Evolutionary conservation across 2,329 filamentous ascomycete species (phyloP), one percentile per base, ranked within the genome.

Genomic region (Coniochaeta prunicola): DNA sequence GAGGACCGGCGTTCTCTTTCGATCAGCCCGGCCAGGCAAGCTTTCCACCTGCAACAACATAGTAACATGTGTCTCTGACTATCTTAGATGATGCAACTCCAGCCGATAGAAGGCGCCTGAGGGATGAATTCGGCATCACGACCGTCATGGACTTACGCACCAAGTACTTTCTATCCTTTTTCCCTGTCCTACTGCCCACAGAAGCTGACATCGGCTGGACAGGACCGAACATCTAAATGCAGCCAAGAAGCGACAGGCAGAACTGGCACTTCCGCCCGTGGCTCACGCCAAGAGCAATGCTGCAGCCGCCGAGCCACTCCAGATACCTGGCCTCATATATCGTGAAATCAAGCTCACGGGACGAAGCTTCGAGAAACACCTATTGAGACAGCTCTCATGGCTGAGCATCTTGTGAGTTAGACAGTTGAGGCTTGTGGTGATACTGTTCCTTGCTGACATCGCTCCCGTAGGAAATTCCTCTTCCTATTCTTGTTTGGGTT

Each of bases 111-210:
- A 69, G 76, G 34, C 74, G 77, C 33, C 78, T 96, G 12, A 72
- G 76, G 10, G 73, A 85, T 8, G 79, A 84, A 33, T 80, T 87
- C 64, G 79, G 82, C 24, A 82, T 96, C 63, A 83, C 80, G 64
- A 90, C 86, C 2, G 82, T 96, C 42, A 81, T 96, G 60, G 92
- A 96, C 74, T 76, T 96, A 12, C 83, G 92, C 59, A 90, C 91
- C 62, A 85, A 87, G 85, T 38, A n/a, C 36, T n/a, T n/a, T n/a
- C 36, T n/a, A 38, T n/a, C 36, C 17, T 13, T 36, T 36, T 36
- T 9, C 10, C 13, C 3, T 38, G 7, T 38, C 4, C 19, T n/a
- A n/a, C n/a, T n/a, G 36, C 15, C 17, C 36, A n/a, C 19, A 9
- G 10, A n/a, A 38, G n/a, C 36, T 38, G 9, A 38, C 19, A 38